Percentiles rank a stretch among this genome's conserved stretches.
These are phyloP conservation scores for Lentinula guzmanii DNA, from an alignment of 768 basidiomycete species.

Conservation along the genomic window DNA sequence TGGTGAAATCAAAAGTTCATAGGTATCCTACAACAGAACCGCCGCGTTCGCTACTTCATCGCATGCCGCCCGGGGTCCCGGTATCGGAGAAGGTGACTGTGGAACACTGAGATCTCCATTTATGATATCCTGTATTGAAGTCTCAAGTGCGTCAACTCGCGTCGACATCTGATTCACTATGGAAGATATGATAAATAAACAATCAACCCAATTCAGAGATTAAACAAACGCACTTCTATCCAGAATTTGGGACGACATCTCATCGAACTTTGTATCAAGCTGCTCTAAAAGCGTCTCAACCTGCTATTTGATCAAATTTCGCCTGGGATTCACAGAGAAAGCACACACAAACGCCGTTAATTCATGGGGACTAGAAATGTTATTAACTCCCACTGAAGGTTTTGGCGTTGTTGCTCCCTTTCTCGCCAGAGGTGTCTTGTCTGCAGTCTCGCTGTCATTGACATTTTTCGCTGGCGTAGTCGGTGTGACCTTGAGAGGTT, in stretches of 20 bases:
- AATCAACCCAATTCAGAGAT: constrained; percentile 2
- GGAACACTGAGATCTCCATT: constrained; percentile 64
- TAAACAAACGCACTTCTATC: constrained; percentile 58
- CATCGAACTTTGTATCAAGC: constrained; percentile 86
- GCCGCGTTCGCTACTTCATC: background rate
- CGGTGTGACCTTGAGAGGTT: constrained; percentile 61
- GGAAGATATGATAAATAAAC: background rate
- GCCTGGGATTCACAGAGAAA: background rate
- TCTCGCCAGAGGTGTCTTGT: constrained; percentile 45
- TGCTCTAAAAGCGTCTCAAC: constrained; percentile 86
- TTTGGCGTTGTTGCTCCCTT: constrained; percentile 29
- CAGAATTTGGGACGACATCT: constrained; percentile 88
- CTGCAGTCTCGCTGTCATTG: constrained; percentile 32
- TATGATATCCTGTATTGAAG: constrained; percentile 89
- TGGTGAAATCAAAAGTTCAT: background rate
- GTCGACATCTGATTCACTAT: constrained; percentile 91
- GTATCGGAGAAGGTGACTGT: constrained; percentile 52
- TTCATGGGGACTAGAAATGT: constrained; percentile 91
- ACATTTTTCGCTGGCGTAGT: constrained; percentile 43
- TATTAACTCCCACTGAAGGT: constrained; percentile 39
- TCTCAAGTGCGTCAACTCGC: constrained; percentile 84
- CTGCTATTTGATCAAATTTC: constrained; percentile 19
- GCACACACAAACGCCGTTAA: constrained; percentile 81
- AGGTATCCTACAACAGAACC: background rate
- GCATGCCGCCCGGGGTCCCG: constrained; percentile 12